Percentiles rank a stretch among this genome's conserved stretches.
These are phyloP conservation scores for Pichia ethanolica DNA, from an alignment of 805 yeast genomes.

Conservation along the genomic window DNA sequence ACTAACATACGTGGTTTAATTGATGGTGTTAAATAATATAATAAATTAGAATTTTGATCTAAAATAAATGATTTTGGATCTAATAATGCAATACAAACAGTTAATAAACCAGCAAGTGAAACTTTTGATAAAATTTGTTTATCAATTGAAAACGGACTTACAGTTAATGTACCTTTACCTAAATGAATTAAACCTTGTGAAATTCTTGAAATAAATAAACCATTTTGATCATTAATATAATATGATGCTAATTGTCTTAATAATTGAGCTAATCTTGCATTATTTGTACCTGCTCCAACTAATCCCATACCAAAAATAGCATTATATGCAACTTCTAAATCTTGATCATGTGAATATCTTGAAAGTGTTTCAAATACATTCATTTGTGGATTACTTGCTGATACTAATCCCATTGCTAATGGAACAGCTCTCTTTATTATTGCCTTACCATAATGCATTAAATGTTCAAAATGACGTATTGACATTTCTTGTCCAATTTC, in stretches of 20 bases:
- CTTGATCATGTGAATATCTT: slow-evolving; percentile 93
- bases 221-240: slow-evolving; percentile 83
- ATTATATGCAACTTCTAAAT: slow-evolving; percentile 87
- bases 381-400: slow-evolving; percentile 92
- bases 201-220: slow-evolving; percentile 84
- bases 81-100: slow-evolving; percentile 74
- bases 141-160: slow-evolving; percentile 85
- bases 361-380: slow-evolving; percentile 94
- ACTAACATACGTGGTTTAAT: slow-evolving; percentile 88
- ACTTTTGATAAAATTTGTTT: slow-evolving; percentile 82
- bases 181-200: slow-evolving; percentile 92
- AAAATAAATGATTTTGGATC: slow-evolving; percentile 81
- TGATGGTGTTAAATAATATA: slow-evolving; percentile 81
- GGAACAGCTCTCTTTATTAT: slow-evolving; percentile 92
- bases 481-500: slow-evolving; percentile 97
- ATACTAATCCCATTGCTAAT: slow-evolving; percentile 92
- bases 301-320: slow-evolving; percentile 96
- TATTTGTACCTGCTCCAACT: slow-evolving; percentile 98
- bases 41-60: slow-evolving; percentile 65
- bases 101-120: slow-evolving; percentile 80
- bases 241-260: slow-evolving; percentile 91
- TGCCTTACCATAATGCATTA: slow-evolving; percentile 95
- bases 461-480: slow-evolving; percentile 90
- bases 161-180: slow-evolving; percentile 91
- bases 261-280: slow-evolving; percentile 94